These are phyloP conservation scores for Exophiala mesophila DNA, from an alignment of 2,329 filamentous ascomycete species.

Conservation along the genomic window DNA sequence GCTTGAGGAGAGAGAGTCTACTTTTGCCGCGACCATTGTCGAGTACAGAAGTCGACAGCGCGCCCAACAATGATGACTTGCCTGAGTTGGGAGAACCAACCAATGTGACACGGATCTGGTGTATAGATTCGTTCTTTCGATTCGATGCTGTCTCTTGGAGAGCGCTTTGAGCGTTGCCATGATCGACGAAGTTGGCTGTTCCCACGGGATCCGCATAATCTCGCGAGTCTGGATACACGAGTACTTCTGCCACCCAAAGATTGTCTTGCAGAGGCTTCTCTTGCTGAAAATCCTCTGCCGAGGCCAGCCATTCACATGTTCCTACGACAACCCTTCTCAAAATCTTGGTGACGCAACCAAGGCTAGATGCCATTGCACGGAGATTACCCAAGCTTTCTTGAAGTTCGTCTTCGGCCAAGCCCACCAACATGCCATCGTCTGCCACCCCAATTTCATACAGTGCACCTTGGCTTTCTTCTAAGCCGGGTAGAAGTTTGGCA, in stretches of 20 bases:
- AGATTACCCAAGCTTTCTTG: conserved; percentile 83
- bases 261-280: conserved; percentile 42
- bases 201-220: conserved; percentile 4
- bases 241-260: conserved; percentile 83
- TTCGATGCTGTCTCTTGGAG: conserved; percentile 4
- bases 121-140: conserved; percentile 47
- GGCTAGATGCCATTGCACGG: conserved; percentile 82
- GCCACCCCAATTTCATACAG: conserved; percentile 95
- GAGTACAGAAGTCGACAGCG: conserved; percentile 76
- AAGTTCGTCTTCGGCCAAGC: conserved; percentile 84
- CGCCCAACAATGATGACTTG: conserved; percentile 86
- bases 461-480: conserved; percentile 90
- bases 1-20: conserved; percentile 79
- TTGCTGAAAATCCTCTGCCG: conserved; percentile 16
- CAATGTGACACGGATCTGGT: conserved; percentile 80
- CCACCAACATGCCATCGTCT: conserved; percentile 87
- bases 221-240: conserved; percentile 66
- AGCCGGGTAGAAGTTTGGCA: conserved; percentile 59
- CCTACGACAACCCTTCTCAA: conserved; percentile 79
- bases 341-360: conserved; percentile 81
- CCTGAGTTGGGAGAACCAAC: conserved; percentile 86
- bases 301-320: conserved; percentile 59
- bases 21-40: conserved; percentile 93
- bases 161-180: conserved; percentile 13
- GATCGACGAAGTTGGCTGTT: neutral